Conservation (phyloP, 768 basidiomycete species). For the Lactifluus echinatus region DNA sequence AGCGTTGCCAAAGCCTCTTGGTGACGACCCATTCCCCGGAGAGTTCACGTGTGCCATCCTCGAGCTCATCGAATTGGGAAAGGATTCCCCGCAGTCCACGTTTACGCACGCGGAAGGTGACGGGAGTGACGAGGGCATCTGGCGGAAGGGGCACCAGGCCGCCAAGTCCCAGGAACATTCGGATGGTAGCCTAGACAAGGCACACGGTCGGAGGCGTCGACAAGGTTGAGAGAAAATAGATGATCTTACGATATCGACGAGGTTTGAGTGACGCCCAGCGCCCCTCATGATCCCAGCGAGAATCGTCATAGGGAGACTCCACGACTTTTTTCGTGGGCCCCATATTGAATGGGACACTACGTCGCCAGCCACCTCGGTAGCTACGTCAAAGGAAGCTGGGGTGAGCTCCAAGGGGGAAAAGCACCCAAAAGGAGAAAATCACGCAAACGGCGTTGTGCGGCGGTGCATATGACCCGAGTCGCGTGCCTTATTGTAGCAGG, state of each 20-base stretch:
- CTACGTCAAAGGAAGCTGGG: constrained; percentile 35
- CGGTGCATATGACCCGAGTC: background rate
- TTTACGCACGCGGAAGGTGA: constrained; percentile 75
- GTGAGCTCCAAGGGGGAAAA: background rate
- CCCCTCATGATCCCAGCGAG: constrained; percentile 81
- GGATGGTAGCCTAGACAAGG: constrained; percentile 35
- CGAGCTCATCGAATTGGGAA: constrained; percentile 58
- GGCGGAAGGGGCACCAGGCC: constrained; percentile 81
- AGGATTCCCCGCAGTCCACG: constrained; percentile 76
- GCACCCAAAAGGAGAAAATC: too few species aligned
- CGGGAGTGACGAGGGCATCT: constrained; percentile 90
- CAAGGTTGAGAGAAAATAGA: background rate
- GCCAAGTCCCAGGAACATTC: constrained; percentile 65
- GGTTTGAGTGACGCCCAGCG: constrained; percentile 66
- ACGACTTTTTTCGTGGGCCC: constrained; percentile 83
- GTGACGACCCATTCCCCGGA: constrained; percentile 98
- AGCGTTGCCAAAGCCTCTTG: constrained; percentile 76
- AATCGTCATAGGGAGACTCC: constrained; percentile 94
- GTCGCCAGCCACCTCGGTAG: constrained; percentile 47
- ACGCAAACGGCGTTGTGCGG: constrained; percentile 2
- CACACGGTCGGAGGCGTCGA: background rate
- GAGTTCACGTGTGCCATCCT: constrained; percentile 72
- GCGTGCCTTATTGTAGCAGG: background rate
- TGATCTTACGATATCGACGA: constrained; percentile 69
- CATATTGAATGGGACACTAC: constrained; percentile 71